Base-by-base conservation (phyloP, 345 rosid species). In the Aquilaria yunnanensis region DNA sequence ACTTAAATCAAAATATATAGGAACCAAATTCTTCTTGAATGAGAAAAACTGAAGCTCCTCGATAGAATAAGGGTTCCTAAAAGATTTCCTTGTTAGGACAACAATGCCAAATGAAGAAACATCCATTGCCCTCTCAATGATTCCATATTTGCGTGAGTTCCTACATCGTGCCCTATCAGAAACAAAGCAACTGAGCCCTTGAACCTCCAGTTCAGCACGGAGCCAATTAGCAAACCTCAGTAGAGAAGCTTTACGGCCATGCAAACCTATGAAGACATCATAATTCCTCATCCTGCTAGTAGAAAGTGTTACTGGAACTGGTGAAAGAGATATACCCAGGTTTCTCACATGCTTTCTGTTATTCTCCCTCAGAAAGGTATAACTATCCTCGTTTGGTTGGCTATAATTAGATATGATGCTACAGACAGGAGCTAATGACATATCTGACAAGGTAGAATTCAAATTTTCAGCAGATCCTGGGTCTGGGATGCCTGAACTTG, bases 101-200 rank as follows among this genome's bases (percentile, higher is more conserved):
- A 94, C 80, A 57, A 94, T 83, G 7, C 99, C 99, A 61, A 85
- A 87, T 30, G 97, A 83, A 11, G 97, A 90, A 67, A 79, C 79
- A 23, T 85, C 91, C 96, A 94, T 94, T 6, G 93, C 96, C 76
- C 68, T 85, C 64, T 88, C 96, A 10, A 85, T 78, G 2, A 82
- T 60, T 56, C 81, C 83, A 74, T 77, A 86, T 66, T 85, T 88
- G 14, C 88, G 73, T 1, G 96, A 82, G 69, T 74, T 88, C 72
- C 93, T 83, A 59, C 94, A 81, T 12, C 83, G 72, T 49, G 89
- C 85, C 72, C 97, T 78, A 52, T 93, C 96, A 11, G 97, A 84
- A 65, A 87, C 74, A 57, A 90, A 91, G 71, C 96, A 88, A 74
- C 91, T 88, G 68, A 94, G 83, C 63, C 99, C 99, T 79, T 90